Percentiles rank a stretch among this genome's conserved stretches.
Evolutionary conservation across 1,284 basidiomycete genomes (phyloP).

Genomic region (Takashimella koratensis): DNA sequence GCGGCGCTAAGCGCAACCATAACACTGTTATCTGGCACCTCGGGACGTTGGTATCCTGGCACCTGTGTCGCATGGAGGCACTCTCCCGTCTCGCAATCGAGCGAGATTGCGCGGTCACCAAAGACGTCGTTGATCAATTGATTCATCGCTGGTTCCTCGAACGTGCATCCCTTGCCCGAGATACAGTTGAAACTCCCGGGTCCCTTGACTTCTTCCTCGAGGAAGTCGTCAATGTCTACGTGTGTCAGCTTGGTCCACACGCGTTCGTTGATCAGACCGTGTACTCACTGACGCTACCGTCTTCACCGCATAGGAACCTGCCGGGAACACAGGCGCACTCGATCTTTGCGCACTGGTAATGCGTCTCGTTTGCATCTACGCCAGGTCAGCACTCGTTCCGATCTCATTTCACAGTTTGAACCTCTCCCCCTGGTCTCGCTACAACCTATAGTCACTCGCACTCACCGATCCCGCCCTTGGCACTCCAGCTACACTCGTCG

Average conservation of each 20-base stretch:
- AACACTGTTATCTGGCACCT: conserved; percentile 70
- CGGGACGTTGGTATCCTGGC: conserved; percentile 81
- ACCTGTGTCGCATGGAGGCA: conserved; percentile 91
- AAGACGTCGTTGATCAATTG: conserved; percentile 88
- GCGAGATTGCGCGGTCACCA: conserved; percentile 82
- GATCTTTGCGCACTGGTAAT: conserved; percentile 75
- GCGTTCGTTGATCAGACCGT: neutral
- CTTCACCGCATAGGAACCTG: conserved; percentile 91
- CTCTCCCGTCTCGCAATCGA: conserved; percentile 84
- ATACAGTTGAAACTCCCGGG: conserved; percentile 84
- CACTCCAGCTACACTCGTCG: conserved; percentile 51
- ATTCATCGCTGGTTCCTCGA: conserved; percentile 96
- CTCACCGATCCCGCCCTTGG: conserved; percentile 30
- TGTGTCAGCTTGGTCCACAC: neutral
- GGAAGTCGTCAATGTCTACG: conserved; percentile 88
- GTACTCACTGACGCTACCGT: conserved; percentile 81
- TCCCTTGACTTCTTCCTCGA: conserved; percentile 83
- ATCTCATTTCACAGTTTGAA: neutral
- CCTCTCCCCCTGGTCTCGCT: no score
- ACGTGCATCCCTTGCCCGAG: conserved; percentile 68
- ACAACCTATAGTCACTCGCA: no score
- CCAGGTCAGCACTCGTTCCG: conserved; percentile 2
- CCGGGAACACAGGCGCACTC: conserved; percentile 87
- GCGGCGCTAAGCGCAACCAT: conserved; percentile 82
- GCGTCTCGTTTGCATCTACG: conserved; percentile 63